Base-by-base conservation (phyloP, 1,284 basidiomycete genomes). In the Polyporus tsugae region DNA sequence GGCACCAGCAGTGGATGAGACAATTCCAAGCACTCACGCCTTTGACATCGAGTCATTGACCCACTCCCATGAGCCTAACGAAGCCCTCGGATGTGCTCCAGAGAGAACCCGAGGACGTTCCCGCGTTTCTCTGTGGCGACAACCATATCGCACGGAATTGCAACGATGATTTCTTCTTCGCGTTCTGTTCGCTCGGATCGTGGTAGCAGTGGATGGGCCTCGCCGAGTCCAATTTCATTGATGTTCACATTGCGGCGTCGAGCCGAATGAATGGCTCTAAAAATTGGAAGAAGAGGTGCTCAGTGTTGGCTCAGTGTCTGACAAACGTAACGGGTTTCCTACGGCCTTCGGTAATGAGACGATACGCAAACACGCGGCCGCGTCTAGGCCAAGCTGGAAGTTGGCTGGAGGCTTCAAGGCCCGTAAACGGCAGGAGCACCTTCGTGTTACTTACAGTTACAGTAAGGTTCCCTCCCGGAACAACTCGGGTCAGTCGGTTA, bases 341-440 rank as follows among this genome's bases (percentile, higher is more conserved):
- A 49, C 46, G 46, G 22, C 22, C 46, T 25, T 49, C 46, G 46
- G 46, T 25, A 25, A 49, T 49, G 5, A 22, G 46, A 49, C 33
- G 52, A 55, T 29, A 13, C 17, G 52, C 52, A 55, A 35, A 49
- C 52, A 29, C 33, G 52, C 29, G 52, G 33, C 13, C 29, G 33
- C 33, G 29, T 55, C 52, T 19, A 17, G 52, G 33, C 52, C 52
- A 35, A 55, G 52, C 52, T 55, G 33, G 52, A 55, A 33, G 33
- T 55, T 55, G 52, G 52, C 29, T 55, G 52, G 52, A 55, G 33
- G 46, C 46, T 49, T 55, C 52, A 55, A 55, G 29, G 19, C 46
- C 46, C 46, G 41, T 3, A 17, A 35, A 35, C 33, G 52, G 52
- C 11, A 55, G 6, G 29, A 15, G 49, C 11, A 29, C 11, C 11